Percentiles rank a stretch among this genome's conserved stretches.
Conservation (phyloP, 257 asterid genomes). For the Eustoma russellianum region DNA sequence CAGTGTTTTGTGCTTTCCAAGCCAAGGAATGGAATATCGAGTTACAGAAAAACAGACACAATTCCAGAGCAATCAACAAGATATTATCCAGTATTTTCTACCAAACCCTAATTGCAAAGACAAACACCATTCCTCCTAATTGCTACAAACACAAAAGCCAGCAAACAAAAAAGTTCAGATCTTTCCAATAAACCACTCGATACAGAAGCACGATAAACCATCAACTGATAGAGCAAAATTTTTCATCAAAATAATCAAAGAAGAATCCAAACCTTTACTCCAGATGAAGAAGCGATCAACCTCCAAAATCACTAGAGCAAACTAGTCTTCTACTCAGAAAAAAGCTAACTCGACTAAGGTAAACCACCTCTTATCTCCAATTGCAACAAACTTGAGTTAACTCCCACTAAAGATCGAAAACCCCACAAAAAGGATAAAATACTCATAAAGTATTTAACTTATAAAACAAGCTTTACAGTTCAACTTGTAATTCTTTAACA, state of each 20-base stretch:
- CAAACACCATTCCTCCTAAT: slow-evolving; percentile 20
- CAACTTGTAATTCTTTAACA: not conserved
- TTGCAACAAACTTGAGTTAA: slow-evolving; percentile 6
- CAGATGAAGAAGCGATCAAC: slow-evolving; percentile 28
- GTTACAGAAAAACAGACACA: not conserved
- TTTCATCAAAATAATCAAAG: slow-evolving; percentile 2
- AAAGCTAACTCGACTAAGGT: slow-evolving; percentile 12
- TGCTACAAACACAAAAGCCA: not conserved
- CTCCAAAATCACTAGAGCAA: slow-evolving; percentile 18
- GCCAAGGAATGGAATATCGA: not conserved
- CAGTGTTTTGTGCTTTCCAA: too few species aligned
- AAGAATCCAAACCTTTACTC: not conserved
- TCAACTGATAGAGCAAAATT: not conserved
- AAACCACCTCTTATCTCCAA: slow-evolving; percentile 12
- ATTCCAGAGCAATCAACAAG: not conserved
- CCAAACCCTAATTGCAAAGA: slow-evolving; percentile 6
- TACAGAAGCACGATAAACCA: not conserved
- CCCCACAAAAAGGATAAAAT: slow-evolving; percentile 4
- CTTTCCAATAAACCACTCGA: not conserved
- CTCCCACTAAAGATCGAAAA: slow-evolving; percentile 30
- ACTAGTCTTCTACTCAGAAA: slow-evolving; percentile 2
- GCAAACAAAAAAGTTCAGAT: not conserved
- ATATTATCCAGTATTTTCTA: not conserved
- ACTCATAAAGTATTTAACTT: not conserved
- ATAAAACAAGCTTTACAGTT: slow-evolving; percentile 9